Evolutionary conservation across 352 stramenopile genomes (phyloP), one percentile per base, ranked within the genome.

Genomic region (Pythium sp.): DNA sequence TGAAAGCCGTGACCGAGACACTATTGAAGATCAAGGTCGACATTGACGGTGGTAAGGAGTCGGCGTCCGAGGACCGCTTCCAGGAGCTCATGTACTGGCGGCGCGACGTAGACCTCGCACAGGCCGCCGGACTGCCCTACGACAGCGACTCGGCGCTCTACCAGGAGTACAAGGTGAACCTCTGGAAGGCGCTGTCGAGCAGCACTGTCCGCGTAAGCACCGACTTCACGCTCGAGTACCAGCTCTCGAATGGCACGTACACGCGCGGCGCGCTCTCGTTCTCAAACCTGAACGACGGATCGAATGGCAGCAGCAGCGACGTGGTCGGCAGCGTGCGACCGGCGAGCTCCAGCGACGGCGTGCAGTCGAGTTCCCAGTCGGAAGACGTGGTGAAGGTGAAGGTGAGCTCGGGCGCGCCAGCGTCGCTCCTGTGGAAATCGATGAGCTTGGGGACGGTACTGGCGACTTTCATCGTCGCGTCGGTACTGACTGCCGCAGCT

Each of bases 11-110:
- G 5, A 75, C 78, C 5, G 80, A 90, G 53, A 89, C 78, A n/a
- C 68, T 90, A 46, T 70, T 89, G 34, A 89, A 87, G 65, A 85
- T 90, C 58, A 78, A 74, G 61, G 73, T 82, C 18, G 75, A 84
- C 67, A 62, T 84, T 5, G 61, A 75, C 2, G 53, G 76, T 47
- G 64, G 65, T 2, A 12, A 51, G 2, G 64, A 76, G 20, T 53
- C 65, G 3, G 78, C 82, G 7, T 76, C 71, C 22, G 75, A 74
- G 15, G 59, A 79, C 24, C 73, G 80, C 32, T 89, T 89, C 61
- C 73, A 78, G 36, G 70, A 83, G 49, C 71, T 90, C 49, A 73
- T 90, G 67, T 46, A 77, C 22, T 90, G 80, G 79, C 70, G 82
- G 18, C 79, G 81, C n/a, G 69, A 87, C 30, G 74, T 78, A 11